Percentiles rank a stretch among this genome's conserved stretches.
These are phyloP conservation scores for Artemisia tridentata DNA, from an alignment of 129 eudicot species.

Conservation along the genomic window DNA sequence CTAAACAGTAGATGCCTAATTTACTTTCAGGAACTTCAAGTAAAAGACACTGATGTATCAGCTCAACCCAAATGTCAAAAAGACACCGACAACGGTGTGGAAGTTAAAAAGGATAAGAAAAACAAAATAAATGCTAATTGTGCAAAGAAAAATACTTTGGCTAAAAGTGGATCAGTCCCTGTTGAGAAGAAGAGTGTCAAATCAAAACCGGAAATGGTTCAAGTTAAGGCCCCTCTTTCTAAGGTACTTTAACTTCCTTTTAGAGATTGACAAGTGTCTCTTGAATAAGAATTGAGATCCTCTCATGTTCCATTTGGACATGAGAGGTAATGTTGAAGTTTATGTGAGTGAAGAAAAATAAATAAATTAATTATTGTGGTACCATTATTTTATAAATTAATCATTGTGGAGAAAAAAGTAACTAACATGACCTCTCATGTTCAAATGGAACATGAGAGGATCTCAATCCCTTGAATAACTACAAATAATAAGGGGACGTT, in stretches of 20 bases:
- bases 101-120: conserved; percentile 39
- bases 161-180: conserved; percentile 46
- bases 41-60: conserved; percentile 23
- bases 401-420: no score
- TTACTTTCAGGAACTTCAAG: conserved; percentile 56
- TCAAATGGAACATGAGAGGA: no score
- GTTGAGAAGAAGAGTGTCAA: conserved; percentile 44
- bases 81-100: conserved; percentile 30
- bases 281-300: no score
- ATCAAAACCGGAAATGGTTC: conserved; percentile 39
- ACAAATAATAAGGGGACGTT: no score
- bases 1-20: not conserved
- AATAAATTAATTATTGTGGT: no score
- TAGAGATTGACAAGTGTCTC: not conserved
- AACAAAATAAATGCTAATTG: conserved; percentile 39
- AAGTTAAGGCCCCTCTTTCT: conserved; percentile 31
- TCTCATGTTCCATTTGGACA: no score
- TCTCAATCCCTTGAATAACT: no score
- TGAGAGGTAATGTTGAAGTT: no score
- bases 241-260: conserved; percentile 38
- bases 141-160: conserved; percentile 28
- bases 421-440: no score
- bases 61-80: conserved; percentile 39
- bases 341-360: no score
- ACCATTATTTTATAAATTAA: no score